Evolutionary conservation across 257 asterid genomes (phyloP), one percentile per base, ranked within the genome.

Genomic region (Perilla frutescens): DNA sequence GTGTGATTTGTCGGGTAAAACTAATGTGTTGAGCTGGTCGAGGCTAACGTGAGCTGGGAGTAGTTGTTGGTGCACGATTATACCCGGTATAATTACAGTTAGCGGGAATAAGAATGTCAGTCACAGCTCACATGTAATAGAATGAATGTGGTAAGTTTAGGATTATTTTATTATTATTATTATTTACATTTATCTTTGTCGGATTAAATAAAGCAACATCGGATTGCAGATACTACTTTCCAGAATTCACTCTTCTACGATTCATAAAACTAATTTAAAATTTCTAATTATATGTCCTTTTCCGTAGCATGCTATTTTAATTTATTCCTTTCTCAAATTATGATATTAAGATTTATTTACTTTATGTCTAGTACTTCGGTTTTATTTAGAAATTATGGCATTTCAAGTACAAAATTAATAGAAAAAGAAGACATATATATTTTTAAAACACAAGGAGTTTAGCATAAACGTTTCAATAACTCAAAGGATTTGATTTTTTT

Each of bases 31-130:
- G 62, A 20, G 64, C 47, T 44, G 85, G 32, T 48, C 3, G 66
- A 49, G 56, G 83, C 90, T 85, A 76, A 76, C 69, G 81, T 83
- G 89, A 77, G 84, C 89, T n/a, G 72, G 43, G 76, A 13, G 54
- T 26, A 29, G 77, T 57, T 20, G 81, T 66, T 26, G 80, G 75
- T 70, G 76, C 79, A 69, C 77, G 54, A 9, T 13, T 12, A 7
- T 20, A 20, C 26, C 26, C 26, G 26, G 53, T 54, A 55, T 78
- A 60, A 61, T 58, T 75, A 75, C 70, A 12, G 69, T 62, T 74
- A 41, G 48, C 15, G 53, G 40, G 36, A 67, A 70, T 67, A 44
- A 62, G 63, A 61, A 55, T 80, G 84, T 71, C 78, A 57, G 74
- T 58, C 6, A 13, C 4, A 1, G 3, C 1, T 26, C 32, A 45